Percentiles rank a stretch among this genome's conserved stretches.
These are phyloP conservation scores for Suhomyces canberraensis DNA, from an alignment of 805 yeast genomes.

Conservation along the genomic window DNA sequence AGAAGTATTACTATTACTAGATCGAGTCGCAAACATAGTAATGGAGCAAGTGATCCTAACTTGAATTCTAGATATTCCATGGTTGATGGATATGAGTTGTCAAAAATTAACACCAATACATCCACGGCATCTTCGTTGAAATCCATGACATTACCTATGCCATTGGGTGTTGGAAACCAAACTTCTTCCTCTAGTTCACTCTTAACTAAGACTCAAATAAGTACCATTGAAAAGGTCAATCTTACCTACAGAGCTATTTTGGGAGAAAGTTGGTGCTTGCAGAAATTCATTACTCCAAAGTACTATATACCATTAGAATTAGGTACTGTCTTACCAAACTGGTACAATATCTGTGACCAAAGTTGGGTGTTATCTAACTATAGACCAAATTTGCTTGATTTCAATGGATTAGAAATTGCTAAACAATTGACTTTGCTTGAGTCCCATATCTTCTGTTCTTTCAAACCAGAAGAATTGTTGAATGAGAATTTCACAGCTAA, in stretches of 20 bases:
- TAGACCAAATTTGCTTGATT: slow-evolving; percentile 50
- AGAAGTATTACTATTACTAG: slow-evolving; percentile 45
- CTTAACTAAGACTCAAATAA: slow-evolving; percentile 37
- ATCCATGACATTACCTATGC: slow-evolving; percentile 41
- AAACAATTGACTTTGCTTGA: slow-evolving; percentile 75
- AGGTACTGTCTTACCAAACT: slow-evolving; percentile 36
- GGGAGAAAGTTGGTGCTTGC: slow-evolving; percentile 45
- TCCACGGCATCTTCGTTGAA: slow-evolving; percentile 38
- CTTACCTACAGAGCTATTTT: slow-evolving; percentile 52
- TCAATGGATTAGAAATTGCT: slow-evolving; percentile 71
- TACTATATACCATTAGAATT: slow-evolving; percentile 33
- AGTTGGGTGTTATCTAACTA: slow-evolving; percentile 57
- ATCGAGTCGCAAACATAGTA: slow-evolving; percentile 33
- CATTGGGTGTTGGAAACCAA: slow-evolving; percentile 42
- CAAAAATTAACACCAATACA: slow-evolving; percentile 48
- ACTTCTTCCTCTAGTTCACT: slow-evolving; percentile 38
- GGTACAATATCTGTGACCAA: slow-evolving; percentile 51
- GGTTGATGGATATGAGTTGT: slow-evolving; percentile 57
- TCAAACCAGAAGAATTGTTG: slow-evolving; percentile 63
- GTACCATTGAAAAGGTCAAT: slow-evolving; percentile 48
- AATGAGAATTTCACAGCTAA: slow-evolving; percentile 62
- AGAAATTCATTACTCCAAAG: slow-evolving; percentile 25
- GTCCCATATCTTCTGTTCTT: slow-evolving; percentile 58
- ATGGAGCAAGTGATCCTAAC: slow-evolving; percentile 7
- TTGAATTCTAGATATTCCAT: slow-evolving; percentile 38